Evolutionary conservation across 192 early-diverging fungal genomes (phyloP).

Genomic region (Fimicolochytrium jonesii): DNA sequence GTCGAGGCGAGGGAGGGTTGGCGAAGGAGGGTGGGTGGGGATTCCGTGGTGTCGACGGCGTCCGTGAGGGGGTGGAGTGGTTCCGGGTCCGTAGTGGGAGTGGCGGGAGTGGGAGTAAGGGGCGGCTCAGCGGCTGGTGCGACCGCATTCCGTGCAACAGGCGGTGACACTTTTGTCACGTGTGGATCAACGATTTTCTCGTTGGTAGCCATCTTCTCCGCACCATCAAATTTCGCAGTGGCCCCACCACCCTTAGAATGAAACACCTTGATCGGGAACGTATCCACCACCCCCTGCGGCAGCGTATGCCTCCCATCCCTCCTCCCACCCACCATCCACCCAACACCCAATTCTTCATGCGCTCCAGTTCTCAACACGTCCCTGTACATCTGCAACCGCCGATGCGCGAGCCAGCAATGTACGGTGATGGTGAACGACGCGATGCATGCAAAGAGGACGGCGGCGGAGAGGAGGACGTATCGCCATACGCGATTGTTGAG

Average conservation of each 20-base stretch:
- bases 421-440: too few relatives aligned
- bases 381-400: background rate
- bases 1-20: background rate
- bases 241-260: background rate
- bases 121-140: background rate
- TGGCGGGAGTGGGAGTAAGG: too few relatives aligned
- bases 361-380: too few relatives aligned
- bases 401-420: background rate
- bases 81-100: background rate
- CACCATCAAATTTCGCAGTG: background rate
- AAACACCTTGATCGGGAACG: constrained; percentile 12
- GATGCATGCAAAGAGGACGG: too few relatives aligned
- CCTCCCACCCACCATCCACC: too few relatives aligned
- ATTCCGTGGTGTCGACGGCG: background rate
- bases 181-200: background rate
- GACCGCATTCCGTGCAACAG: too few relatives aligned
- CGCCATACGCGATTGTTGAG: too few relatives aligned
- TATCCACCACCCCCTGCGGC: background rate
- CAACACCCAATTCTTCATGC: too few relatives aligned
- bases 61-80: too few relatives aligned
- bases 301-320: background rate
- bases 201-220: background rate
- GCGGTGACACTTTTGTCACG: background rate
- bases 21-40: background rate
- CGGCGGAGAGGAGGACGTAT: too few relatives aligned